Evolutionary conservation across 1,284 basidiomycete genomes (phyloP).

Genomic region (Tetrapyrgos nigripes): DNA sequence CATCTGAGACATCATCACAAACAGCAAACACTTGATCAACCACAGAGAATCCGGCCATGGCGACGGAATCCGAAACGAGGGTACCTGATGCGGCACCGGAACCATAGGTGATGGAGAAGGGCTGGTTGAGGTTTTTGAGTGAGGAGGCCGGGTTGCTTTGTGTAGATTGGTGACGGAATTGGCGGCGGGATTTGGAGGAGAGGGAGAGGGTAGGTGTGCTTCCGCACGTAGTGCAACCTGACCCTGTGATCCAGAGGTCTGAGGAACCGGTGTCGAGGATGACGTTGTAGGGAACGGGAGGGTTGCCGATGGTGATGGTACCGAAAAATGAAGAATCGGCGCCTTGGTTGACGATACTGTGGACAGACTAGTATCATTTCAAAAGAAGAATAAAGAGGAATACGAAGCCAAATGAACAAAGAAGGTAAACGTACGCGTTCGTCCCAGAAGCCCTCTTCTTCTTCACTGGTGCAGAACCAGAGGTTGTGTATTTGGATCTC

Average conservation of each 20-base stretch:
- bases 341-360: slow-evolving; percentile 62
- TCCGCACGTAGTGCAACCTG: slow-evolving; percentile 56
- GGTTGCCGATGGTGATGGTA: slow-evolving; percentile 71
- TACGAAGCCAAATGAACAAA: too few relatives aligned
- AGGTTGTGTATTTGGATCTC: too few relatives aligned
- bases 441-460: too few relatives aligned
- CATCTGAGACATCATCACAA: slow-evolving; percentile 55
- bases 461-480: too few relatives aligned
- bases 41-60: slow-evolving; percentile 84
- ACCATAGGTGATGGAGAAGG: slow-evolving; percentile 85
- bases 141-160: slow-evolving; percentile 56
- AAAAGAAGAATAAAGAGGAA: too few relatives aligned
- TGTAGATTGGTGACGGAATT: slow-evolving; percentile 53
- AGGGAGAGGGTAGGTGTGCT: slow-evolving; percentile 51
- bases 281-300: slow-evolving; percentile 68
- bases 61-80: slow-evolving; percentile 75
- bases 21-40: slow-evolving; percentile 70
- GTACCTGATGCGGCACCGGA: slow-evolving; percentile 77
- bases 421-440: too few relatives aligned
- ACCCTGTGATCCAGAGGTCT: slow-evolving; percentile 81
- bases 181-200: slow-evolving; percentile 54
- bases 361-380: not conserved
- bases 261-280: slow-evolving; percentile 81
- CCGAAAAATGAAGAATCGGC: slow-evolving; percentile 69
- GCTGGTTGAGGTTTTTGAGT: slow-evolving; percentile 49